Evolutionary conservation across 2,329 filamentous ascomycete species (phyloP), one percentile per base, ranked within the genome.

Genomic region (Fusarium verticillioides): DNA sequence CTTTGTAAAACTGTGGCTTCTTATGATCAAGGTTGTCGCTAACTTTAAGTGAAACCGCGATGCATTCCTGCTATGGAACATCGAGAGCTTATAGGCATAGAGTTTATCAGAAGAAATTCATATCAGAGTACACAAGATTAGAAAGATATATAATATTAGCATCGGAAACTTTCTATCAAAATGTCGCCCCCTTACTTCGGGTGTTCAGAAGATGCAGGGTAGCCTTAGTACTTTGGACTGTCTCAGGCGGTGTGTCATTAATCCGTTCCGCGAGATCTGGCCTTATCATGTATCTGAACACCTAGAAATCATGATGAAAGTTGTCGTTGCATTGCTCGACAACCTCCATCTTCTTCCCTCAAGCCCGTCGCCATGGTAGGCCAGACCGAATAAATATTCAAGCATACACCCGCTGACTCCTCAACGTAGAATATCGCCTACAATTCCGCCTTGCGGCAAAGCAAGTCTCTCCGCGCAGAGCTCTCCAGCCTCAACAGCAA

Each of bases 391-490:
- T 3, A 10, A 5, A 5, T 5, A 16, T 4, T n/a, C 4, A 12
- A 16, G 12, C 1, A 21, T n/a, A 9, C 8, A 13, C 0, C 4
- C 7, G 5, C 46, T 56, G 18, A 59, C 36, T 16, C 15, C 18
- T 30, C 5, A 40, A 11, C 18, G 10, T 70, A 94, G 94, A 96
- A 95, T 79, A 92, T 93, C 49, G 87, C 94, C 57, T 97, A 96
- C 86, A 97, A 97, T 81, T 93, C 93, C 64, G 93, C 94, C 60
- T 86, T 96, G 60, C 94, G 94, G 84, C 94, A 97, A 84, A 94
- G 92, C 75, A 94, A 93, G 76, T 89, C 93, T 49, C 90, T 97
- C 75, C 92, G 93, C 77, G 89, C 89, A 79, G 93, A 96, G 79
- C 89, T 97, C 71, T 90, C 93, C 77, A 86, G 87, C 52, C 92